A percentile compares a stretch with the other conserved stretches of the same genome.
Conservation (phyloP, 2,329 filamentous ascomycete species). For the Trichoderma koningiopsis region DNA sequence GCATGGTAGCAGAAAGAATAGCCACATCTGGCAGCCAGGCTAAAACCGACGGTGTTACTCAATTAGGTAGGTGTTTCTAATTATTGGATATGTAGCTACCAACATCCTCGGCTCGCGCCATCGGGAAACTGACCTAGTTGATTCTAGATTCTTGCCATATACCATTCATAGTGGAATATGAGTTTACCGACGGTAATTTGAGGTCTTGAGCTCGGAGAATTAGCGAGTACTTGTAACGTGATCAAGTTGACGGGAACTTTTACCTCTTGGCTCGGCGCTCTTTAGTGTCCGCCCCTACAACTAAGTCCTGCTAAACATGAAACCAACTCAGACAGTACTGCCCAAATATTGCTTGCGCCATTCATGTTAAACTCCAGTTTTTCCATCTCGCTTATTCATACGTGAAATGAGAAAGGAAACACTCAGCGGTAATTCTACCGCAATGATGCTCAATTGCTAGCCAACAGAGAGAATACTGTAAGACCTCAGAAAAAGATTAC, state of each 20-base stretch:
- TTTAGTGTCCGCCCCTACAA: not conserved
- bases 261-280: not conserved
- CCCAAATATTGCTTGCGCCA: not conserved
- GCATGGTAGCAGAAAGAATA: not conserved
- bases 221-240: not conserved
- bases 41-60: not conserved
- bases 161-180: not conserved
- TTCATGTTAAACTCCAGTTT: not conserved
- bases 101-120: not conserved
- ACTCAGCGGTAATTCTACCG: not conserved
- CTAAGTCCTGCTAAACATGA: not conserved
- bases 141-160: not conserved
- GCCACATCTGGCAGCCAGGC: not conserved
- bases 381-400: not conserved
- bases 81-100: not conserved
- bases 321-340: not conserved
- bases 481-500: not conserved
- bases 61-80: constrained; percentile 14
- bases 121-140: not conserved
- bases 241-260: not conserved
- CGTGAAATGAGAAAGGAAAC: not conserved
- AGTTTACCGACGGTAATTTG: not conserved
- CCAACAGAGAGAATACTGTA: not conserved
- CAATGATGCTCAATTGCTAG: not conserved
- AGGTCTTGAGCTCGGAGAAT: not conserved